Base-by-base conservation (phyloP, 2,329 filamentous ascomycete genomes). In the Knoxdaviesia proteae region DNA sequence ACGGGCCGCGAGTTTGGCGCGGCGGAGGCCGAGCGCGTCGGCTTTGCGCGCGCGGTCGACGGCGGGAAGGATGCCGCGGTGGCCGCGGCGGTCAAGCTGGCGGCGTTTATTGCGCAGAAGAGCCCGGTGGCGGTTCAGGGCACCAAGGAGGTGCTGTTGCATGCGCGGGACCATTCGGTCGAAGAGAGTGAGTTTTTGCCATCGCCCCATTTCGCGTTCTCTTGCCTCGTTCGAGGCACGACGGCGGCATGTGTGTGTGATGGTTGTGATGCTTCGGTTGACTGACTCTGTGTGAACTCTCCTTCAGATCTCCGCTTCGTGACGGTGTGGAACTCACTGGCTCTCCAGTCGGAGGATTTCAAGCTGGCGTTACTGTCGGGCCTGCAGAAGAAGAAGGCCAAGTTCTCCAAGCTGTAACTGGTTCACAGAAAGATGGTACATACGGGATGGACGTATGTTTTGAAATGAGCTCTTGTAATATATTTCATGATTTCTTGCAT, bases 141-240 rank as follows among this genome's bases (percentile, higher is more conserved):
- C 5, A 93, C 86, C 6, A 94, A 94, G 64, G 81, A 90, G 61
- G 60, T 93, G 47, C 56, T 94, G 54, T 86, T 90, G 58, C 84
- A 79, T 54, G 80, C 78, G 34, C 69, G 83, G 51, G 87, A 93
- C 57, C 74, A 86, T 56, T 67, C 69, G 2, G 74, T 93, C 32
- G 72, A 71, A 39, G 84, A 93, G 50, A 84, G 78, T 78, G 57
- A 54, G 71, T 67, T 34, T 32, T 39, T 31, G n/a, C n/a, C 10
- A 29, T 10, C 5, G 10, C 11, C 9, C 29, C 29, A 31, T 11
- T 7, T 1, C 32, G 5, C 34, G 9, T 36, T 36, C 11, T 11
- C 34, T 2, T 2, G 8, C 34, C 34, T 36, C 34, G 2, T 36
- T 36, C 3, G 20, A 20, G 2, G 20, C 20, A 20, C 20, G 20